phyloP scores from a whole-genome alignment of 441 rosid genomes.

The Francoa sonchifolia region DNA sequence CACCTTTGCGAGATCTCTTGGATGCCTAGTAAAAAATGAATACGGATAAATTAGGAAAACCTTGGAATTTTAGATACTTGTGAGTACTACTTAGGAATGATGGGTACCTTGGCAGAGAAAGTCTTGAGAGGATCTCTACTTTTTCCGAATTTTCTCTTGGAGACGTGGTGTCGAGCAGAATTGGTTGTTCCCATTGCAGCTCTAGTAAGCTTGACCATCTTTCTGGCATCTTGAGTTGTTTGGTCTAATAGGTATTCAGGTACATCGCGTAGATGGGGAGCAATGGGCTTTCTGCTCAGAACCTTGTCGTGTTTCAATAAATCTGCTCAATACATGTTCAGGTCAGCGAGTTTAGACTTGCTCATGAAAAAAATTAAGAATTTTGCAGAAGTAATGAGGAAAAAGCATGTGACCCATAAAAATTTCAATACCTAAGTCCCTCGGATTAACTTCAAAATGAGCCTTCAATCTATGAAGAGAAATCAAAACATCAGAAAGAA shows the following conservation, averaged over 20 bases:
- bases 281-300: constrained; percentile 55
- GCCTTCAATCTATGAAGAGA: constrained; percentile 53
- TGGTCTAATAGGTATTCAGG: constrained; percentile 71
- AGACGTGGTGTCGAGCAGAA: constrained; percentile 24
- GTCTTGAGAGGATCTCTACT: constrained; percentile 62
- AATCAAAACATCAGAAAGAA: background rate
- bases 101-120: constrained; percentile 45
- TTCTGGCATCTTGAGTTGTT: constrained; percentile 72
- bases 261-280: constrained; percentile 58
- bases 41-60: background rate
- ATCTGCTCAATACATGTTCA: constrained; percentile 30
- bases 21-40: constrained; percentile 18
- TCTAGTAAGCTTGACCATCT: constrained; percentile 69
- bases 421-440: constrained; percentile 47
- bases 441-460: constrained; percentile 81
- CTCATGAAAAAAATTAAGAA: no score
- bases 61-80: background rate
- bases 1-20: constrained; percentile 24
- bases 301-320: constrained; percentile 72
- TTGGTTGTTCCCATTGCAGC: constrained; percentile 69
- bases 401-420: no score
- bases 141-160: constrained; percentile 40
- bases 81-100: background rate
- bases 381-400: no score
- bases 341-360: background rate